phyloP scores from a whole-genome alignment of 2,329 filamentous ascomycete species.

The Ceratocystis alfenasii region DNA sequence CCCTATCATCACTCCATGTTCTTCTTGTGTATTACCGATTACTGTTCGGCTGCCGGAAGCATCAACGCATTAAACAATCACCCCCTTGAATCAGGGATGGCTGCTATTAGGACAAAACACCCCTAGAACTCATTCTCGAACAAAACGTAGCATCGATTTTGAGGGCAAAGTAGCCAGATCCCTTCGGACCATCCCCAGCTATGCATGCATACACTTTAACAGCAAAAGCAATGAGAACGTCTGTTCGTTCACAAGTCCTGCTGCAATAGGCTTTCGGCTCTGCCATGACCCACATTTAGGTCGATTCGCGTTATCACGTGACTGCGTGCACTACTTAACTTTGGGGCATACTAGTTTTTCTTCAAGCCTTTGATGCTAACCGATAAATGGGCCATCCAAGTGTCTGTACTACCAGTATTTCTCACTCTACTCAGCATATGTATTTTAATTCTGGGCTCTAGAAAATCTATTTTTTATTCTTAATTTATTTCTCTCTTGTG shows the following conservation, averaged over 20 bases:
- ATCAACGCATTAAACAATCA: neutral
- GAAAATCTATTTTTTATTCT: no score
- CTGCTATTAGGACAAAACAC: neutral
- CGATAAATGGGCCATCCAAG: no score
- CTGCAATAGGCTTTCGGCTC: neutral
- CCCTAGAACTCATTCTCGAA: neutral
- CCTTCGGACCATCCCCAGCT: neutral
- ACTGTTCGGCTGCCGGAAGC: neutral
- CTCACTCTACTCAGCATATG: no score
- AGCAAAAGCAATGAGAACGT: neutral
- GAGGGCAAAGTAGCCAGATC: no score
- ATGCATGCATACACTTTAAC: conserved; percentile 1
- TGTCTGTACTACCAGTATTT: no score
- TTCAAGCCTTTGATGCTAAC: no score
- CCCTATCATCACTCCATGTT: no score
- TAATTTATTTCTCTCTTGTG: no score
- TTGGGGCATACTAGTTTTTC: neutral
- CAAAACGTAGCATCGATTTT: no score
- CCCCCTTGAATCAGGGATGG: neutral
- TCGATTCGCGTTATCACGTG: conserved; percentile 5
- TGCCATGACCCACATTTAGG: no score
- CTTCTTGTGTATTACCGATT: no score
- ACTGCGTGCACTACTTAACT: neutral
- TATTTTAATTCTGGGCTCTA: no score
- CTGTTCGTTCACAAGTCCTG: neutral